Percentiles rank a stretch among this genome's conserved stretches.
These are phyloP conservation scores for Pseudogymnoascus destructans DNA, from an alignment of 2,329 filamentous ascomycete genomes.

Conservation along the genomic window DNA sequence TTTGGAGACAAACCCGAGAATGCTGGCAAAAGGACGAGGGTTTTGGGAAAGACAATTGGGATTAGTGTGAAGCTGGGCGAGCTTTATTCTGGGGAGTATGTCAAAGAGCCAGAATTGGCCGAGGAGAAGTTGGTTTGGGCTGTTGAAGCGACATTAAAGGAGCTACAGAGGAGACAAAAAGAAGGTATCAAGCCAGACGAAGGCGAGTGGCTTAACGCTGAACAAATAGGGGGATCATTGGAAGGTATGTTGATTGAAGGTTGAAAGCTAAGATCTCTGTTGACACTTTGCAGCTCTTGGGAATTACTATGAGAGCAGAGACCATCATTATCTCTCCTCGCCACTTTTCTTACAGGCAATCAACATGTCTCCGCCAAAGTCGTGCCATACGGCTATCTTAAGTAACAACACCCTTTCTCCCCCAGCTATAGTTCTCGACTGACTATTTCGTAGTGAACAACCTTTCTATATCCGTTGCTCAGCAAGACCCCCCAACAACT, in stretches of 20 bases:
- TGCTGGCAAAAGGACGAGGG: slow-evolving; percentile 41
- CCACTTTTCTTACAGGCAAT: slow-evolving; percentile 81
- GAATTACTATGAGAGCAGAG: slow-evolving; percentile 61
- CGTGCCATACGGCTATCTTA: slow-evolving; percentile 68
- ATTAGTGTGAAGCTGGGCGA: slow-evolving; percentile 76
- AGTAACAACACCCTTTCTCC: slow-evolving; percentile 36
- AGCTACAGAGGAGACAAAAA: slow-evolving; percentile 43
- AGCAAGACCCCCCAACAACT: slow-evolving; percentile 27
- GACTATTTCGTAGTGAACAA: slow-evolving; percentile 54
- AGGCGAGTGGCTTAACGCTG: slow-evolving; percentile 55
- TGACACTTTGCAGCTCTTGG: slow-evolving; percentile 44
- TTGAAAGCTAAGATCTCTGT: slow-evolving; percentile 14
- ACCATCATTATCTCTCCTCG: slow-evolving; percentile 67
- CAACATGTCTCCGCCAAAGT: slow-evolving; percentile 46
- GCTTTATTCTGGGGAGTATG: slow-evolving; percentile 63
- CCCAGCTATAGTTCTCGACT: neutral
- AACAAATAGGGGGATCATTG: slow-evolving; percentile 60
- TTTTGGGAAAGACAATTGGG: slow-evolving; percentile 61
- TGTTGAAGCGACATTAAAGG: slow-evolving; percentile 65
- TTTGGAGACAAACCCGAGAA: slow-evolving; percentile 39
- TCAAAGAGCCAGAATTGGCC: slow-evolving; percentile 59
- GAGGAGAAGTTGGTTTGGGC: slow-evolving; percentile 68
- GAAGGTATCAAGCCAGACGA: slow-evolving; percentile 59
- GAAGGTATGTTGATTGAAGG: slow-evolving; percentile 37
- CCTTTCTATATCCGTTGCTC: slow-evolving; percentile 58